Evolutionary conservation across 129 eudicot species (phyloP), one percentile per base, ranked within the genome.

Genomic region (carrot (Daucus carota)): DNA sequence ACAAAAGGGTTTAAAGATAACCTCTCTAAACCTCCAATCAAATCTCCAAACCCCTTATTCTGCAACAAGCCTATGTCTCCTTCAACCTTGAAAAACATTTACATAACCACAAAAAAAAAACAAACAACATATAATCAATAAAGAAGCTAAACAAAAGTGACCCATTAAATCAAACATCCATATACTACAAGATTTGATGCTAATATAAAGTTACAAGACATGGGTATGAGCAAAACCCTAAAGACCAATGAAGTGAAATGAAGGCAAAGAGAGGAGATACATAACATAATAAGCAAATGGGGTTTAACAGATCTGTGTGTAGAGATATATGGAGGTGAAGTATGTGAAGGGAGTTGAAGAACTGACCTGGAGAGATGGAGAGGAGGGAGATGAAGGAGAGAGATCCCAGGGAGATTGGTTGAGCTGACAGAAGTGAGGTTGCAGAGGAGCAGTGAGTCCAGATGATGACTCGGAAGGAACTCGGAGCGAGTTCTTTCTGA

Each of bases 31-130:
- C 71, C 54, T 29, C 72, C 78, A 12, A 59, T 38, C 42, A 67
- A 75, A 60, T 75, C 78, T 40, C 28, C 78, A n/a, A 60, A 75
- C 71, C 78, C 59, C 70, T 48, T 69, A 40, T 75, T 75, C 14
- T 22, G 31, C 8, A 17, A 40, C 65, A 36, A 41, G 57, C 52
- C 57, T 24, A 38, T 45, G 26, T 48, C 77, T 50, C 54, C 71
- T 22, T 40, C 78, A 47, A 41, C 10, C 78, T 75, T 48, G 57
- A 41, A 26, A 63, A 12, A 29, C 38, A 29, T 28, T 63, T 63
- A 1, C 18, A 28, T 12, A 28, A 63, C 36, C 38, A 26, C 36
- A 29, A 75, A 59, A n/a, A 24, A 57, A 15, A 15, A 36, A 52
- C 20, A 57, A 24, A 63, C 34, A 68, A n/a, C 2, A 57, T 57